phyloP scores from a whole-genome alignment of 2,329 filamentous ascomycete species.

The Sporothrix pseudoabietina region DNA sequence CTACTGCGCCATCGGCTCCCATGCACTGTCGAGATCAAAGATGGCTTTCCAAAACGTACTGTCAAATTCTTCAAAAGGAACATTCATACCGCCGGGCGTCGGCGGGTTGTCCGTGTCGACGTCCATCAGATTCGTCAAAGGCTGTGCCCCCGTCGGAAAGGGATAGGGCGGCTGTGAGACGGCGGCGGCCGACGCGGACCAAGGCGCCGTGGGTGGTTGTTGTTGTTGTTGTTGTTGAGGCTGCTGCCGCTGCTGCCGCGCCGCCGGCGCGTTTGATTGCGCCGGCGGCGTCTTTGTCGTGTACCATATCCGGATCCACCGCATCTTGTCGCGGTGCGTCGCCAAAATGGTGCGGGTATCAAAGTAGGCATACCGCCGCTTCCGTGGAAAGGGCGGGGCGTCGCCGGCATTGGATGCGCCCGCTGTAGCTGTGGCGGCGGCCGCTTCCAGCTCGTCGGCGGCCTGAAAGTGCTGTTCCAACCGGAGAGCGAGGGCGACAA shows the following conservation, averaged over 20 bases:
- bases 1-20: conserved; percentile 24
- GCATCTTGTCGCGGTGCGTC: conserved; percentile 43
- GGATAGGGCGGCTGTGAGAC: not conserved
- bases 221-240: not conserved
- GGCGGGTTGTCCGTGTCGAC: conserved; percentile 24
- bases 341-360: conserved; percentile 39
- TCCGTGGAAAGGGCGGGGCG: conserved; percentile 25
- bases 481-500: conserved; percentile 38
- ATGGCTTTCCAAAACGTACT: conserved; percentile 32
- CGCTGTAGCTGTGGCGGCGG: not conserved
- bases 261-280: not conserved
- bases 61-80: conserved; percentile 27
- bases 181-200: conserved; percentile 3
- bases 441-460: conserved; percentile 33
- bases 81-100: not conserved
- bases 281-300: conserved; percentile 27
- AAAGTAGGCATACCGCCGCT: conserved; percentile 38
- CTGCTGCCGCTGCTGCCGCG: not conserved
- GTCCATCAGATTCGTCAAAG: conserved; percentile 26
- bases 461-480: conserved; percentile 40
- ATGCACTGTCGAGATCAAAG: conserved; percentile 27
- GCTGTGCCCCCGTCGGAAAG: not conserved
- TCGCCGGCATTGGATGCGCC: too few species aligned
- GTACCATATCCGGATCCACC: conserved; percentile 49
- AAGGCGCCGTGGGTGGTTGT: not conserved